Evolutionary conservation across 2,329 filamentous ascomycete genomes (phyloP).

Genomic region (Cladosporium colombiae): DNA sequence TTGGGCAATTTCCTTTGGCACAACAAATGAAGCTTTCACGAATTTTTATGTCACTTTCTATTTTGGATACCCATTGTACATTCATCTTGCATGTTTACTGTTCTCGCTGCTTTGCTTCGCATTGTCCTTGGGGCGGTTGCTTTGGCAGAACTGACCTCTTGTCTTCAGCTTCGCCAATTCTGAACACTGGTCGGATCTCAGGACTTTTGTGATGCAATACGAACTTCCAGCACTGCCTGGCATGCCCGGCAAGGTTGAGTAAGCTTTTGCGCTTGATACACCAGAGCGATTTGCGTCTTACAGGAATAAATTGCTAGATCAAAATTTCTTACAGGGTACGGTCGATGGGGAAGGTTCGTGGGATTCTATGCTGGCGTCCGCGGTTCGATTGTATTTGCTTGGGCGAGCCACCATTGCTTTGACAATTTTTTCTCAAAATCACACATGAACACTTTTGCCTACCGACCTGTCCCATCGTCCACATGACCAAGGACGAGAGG

Average conservation of each 20-base stretch:
- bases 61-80: constrained; percentile 13
- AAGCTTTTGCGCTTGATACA: neutral
- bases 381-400: neutral
- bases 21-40: constrained; percentile 55
- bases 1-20: constrained; percentile 82
- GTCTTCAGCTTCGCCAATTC: constrained; percentile 32
- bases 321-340: neutral
- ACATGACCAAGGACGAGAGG: neutral
- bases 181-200: constrained; percentile 30
- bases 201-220: constrained; percentile 31
- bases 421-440: neutral
- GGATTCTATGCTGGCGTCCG: neutral
- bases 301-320: constrained; percentile 13
- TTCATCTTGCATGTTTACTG: neutral
- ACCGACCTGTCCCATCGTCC: neutral
- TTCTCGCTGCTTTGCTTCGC: neutral
- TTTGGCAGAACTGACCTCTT: constrained; percentile 15
- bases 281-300: neutral
- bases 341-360: neutral
- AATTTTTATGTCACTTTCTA: constrained; percentile 3
- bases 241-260: constrained; percentile 16
- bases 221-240: constrained; percentile 26
- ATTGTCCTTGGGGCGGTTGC: neutral
- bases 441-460: neutral
- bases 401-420: neutral